Evolutionary conservation across 352 stramenopile genomes (phyloP), one percentile per base, ranked within the genome.

Genomic region (Paralagenidium karlingii): DNA sequence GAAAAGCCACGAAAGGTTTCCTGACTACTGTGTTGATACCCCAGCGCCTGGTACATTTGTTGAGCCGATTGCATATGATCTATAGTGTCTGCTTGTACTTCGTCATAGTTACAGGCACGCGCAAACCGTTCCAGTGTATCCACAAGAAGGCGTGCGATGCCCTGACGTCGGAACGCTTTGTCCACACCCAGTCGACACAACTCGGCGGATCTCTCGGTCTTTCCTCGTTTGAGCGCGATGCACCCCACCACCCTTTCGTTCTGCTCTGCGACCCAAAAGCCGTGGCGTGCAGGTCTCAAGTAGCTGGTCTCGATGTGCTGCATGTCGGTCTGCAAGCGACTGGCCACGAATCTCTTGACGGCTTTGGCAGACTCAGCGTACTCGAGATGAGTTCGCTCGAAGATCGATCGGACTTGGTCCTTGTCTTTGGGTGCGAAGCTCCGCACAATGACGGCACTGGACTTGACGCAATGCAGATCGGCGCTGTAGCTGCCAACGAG

Each of bases 251-350:
- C 38, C 22, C 60, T 31, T 13, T 25, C 40, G 11, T 36, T 44
- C 10, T 56, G 10, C 40, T 75, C 64, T 8, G 69, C 63, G 12
- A 84, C 58, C 73, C 69, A 87, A 36, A 84, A 87, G n/a, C 61
- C 51, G 38, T 54, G 47, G 6, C 45, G 46, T 22, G 55, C 4
- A 1, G 27, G 33, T 2, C 20, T 6, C 27, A 75, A 41, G 43
- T 82, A 87, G 8, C 53, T 49, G 12, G 46, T 36, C 0, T 60
- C 18, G 10, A 87, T 43, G 25, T 87, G 56, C 9, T 60, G 53
- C 45, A 87, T 61, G 38, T 87, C 69, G 10, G 66, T 67, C 24
- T 55, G 47, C 10, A 83, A 54, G 7, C 63, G 63, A 16, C 77
- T 77, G 8, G 60, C 58, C 19, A 83, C 67, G 43, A 87, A 82